These are phyloP conservation scores for Termitomyces sp. DNA, from an alignment of 1,284 basidiomycete genomes.

Conservation along the genomic window DNA sequence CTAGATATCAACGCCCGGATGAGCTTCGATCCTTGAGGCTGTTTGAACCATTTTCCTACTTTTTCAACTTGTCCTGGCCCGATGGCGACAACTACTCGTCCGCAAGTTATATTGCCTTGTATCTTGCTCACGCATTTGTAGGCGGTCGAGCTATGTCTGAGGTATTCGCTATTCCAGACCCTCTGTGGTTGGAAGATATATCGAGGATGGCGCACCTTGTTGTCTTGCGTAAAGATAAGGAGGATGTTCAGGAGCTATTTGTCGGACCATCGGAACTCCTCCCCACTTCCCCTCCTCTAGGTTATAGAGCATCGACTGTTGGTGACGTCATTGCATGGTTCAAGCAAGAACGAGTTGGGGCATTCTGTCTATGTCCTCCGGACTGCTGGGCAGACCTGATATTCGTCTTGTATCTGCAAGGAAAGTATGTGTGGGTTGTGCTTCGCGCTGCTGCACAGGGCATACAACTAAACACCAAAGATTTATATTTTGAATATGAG, in stretches of 20 bases:
- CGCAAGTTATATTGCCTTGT: slow-evolving; percentile 1
- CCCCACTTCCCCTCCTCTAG: slow-evolving; percentile 1
- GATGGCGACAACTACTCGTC: not conserved
- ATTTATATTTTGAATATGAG: not conserved
- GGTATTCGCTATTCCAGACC: not conserved
- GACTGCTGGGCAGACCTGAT: slow-evolving; percentile 5
- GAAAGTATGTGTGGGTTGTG: slow-evolving; percentile 7
- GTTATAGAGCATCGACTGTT: slow-evolving; percentile 1
- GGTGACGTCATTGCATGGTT: slow-evolving; percentile 7
- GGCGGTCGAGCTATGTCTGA: not conserved
- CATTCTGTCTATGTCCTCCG: slow-evolving; percentile 6
- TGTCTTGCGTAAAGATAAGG: not conserved
- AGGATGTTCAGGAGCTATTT: not conserved
- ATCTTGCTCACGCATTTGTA: slow-evolving; percentile 1
- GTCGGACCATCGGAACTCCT: not conserved
- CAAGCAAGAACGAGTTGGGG: not conserved
- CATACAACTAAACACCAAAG: not conserved
- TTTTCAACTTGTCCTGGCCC: not conserved
- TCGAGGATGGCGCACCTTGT: not conserved
- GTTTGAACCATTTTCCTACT: not conserved
- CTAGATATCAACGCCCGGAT: not conserved
- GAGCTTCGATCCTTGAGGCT: not conserved
- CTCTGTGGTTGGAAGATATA: not conserved
- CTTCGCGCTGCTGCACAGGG: not conserved
- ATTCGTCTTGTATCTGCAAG: not conserved